A percentile compares a stretch with the other conserved stretches of the same genome.
Conservation (phyloP, 306 rosid species). For the Prunus armeniaca region DNA sequence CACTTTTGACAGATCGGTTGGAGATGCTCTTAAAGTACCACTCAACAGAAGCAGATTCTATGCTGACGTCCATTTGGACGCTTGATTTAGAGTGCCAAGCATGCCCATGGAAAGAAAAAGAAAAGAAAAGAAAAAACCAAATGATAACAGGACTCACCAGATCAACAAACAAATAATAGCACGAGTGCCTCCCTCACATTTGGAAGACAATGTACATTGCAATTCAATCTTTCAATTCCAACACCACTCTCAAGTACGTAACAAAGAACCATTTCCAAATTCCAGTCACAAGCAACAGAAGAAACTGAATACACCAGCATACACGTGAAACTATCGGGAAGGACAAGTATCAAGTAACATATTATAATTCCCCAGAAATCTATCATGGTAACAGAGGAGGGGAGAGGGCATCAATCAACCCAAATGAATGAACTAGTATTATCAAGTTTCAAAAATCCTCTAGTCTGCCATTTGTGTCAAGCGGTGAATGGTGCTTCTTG, state of each 20-base stretch:
- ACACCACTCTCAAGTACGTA: slow-evolving; percentile 23
- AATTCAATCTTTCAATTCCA: slow-evolving; percentile 11
- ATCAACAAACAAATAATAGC: background rate
- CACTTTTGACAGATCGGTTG: too few relatives aligned
- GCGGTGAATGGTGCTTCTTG: slow-evolving; percentile 94
- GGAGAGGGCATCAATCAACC: slow-evolving; percentile 26
- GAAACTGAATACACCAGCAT: slow-evolving; percentile 32
- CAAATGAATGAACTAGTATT: slow-evolving; percentile 8
- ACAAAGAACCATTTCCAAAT: slow-evolving; percentile 32
- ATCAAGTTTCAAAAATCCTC: slow-evolving; percentile 11
- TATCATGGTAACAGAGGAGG: slow-evolving; percentile 24
- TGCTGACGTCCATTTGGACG: too few relatives aligned
- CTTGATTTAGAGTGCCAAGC: too few relatives aligned
- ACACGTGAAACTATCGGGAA: slow-evolving; percentile 27
- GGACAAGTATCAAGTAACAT: slow-evolving; percentile 14
- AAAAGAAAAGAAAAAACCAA: too few relatives aligned
- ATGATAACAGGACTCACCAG: background rate
- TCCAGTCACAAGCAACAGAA: slow-evolving; percentile 28
- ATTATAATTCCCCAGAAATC: slow-evolving; percentile 28
- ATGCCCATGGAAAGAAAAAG: too few relatives aligned
- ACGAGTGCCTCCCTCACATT: too few relatives aligned
- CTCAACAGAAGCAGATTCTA: too few relatives aligned
- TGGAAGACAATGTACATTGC: background rate
- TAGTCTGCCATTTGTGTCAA: slow-evolving; percentile 79
- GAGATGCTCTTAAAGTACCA: too few relatives aligned